Base-by-base conservation (phyloP, 345 rosid genomes). In the Sonneratia alba region DNA sequence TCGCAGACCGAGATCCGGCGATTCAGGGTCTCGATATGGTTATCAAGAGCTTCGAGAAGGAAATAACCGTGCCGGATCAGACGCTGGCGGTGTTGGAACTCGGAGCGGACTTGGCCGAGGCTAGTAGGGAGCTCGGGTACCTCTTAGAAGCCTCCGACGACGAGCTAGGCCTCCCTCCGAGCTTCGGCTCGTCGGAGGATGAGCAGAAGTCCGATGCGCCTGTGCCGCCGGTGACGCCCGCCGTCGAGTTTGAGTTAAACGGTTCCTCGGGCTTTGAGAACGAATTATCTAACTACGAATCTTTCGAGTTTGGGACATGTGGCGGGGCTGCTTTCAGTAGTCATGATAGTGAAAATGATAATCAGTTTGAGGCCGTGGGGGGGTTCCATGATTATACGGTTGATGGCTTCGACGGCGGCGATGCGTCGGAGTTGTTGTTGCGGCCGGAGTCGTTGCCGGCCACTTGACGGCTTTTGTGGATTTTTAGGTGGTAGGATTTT, bases 111-210 rank as follows among this genome's bases (percentile, higher is more conserved):
- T 47, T 47, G 51, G 1, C 71, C 5, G 84, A 70, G 7, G 68
- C 83, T 32, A 85, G 61, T 80, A 80, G 83, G 48, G 96, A 85
- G 59, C 87, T 93, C 0, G 96, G 96, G 0, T 91, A 84, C 64
- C 89, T 91, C 22, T 72, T 87, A 6, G 93, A 89, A 56, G 96
- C 97, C 40, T 89, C 98, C 13, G 97, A 88, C 53, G 91, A 93
- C 16, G 96, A 93, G 81, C 87, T 93, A 1, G 96, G 97, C 16
- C 77, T 93, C 63, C 96, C 93, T 48, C 92, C 97, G 36, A 76
- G 78, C 24, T 76, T 83, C 55, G 66, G n/a, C 21, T 27, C 62
- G 70, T 71, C 83, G 27, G 77, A 34, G 15, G 82, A 77, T 6
- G 84, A 78, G 70, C 69, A 65, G 19, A 73, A 77, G 27, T 15